phyloP scores from a whole-genome alignment of 306 rosid genomes.

The Urtica urens region DNA sequence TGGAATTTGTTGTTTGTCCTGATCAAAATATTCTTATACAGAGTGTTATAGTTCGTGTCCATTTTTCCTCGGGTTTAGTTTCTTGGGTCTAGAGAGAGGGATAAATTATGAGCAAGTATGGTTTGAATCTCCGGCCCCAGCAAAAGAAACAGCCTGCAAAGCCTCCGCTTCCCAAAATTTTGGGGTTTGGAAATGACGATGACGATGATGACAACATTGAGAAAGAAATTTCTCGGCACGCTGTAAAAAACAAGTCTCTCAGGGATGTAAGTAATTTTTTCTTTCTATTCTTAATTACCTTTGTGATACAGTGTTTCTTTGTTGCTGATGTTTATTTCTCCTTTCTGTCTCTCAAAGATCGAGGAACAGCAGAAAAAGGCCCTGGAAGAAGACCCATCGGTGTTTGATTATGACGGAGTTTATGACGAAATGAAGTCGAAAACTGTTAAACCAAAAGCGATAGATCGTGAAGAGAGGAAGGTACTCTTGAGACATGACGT shows the following conservation, averaged over 20 bases:
- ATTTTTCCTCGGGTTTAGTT: too few species aligned
- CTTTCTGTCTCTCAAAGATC: conserved; percentile 23
- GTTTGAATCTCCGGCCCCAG: conserved; percentile 58
- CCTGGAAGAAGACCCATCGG: conserved; percentile 67
- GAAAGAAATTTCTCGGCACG: conserved; percentile 71
- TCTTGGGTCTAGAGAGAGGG: too few species aligned
- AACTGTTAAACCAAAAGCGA: conserved; percentile 38
- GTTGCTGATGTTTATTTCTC: background rate
- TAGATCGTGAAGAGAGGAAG: conserved; percentile 68
- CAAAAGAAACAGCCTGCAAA: conserved; percentile 45
- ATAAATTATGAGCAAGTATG: conserved; percentile 60
- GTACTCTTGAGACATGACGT: conserved; percentile 12
- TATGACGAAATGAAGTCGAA: conserved; percentile 77
- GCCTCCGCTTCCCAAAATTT: conserved; percentile 37
- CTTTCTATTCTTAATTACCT: conserved; percentile 7
- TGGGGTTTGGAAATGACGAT: conserved; percentile 52
- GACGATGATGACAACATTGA: conserved; percentile 63
- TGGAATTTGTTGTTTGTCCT: too few species aligned
- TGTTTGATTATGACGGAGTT: conserved; percentile 78
- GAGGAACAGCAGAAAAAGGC: conserved; percentile 86
- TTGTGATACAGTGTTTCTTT: background rate
- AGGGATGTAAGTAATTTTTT: conserved; percentile 42
- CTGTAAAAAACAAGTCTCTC: conserved; percentile 68
- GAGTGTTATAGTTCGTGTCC: too few species aligned
- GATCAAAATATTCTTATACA: too few species aligned